Evolutionary conservation across 345 rosid genomes (phyloP), one percentile per base, ranked within the genome.

Genomic region (Lenwebbia sp.): DNA sequence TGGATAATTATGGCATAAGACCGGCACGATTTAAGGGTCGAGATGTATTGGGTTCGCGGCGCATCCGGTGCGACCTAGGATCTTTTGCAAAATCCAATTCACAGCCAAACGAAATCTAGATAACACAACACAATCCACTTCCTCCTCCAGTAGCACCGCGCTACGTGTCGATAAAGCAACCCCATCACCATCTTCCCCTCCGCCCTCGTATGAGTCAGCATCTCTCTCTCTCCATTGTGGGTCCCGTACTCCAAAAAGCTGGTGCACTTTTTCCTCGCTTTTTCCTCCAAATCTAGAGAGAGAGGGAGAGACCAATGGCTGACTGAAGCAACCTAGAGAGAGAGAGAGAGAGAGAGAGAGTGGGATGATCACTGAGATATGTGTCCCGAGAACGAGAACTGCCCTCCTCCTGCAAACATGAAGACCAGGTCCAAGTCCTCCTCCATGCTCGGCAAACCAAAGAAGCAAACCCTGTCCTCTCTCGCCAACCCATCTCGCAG

Each of bases 71-170:
- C 10, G 4, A 62, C 40, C 23, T 14, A 33, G 75, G 47, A 30
- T 12, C 23, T 17, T 17, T 21, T n/a, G 50, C 40, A 22, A 30
- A 53, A 78, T 83, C 87, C 60, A 60, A 88, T 86, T 41, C 78
- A 10, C 26, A 53, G 78, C 87, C 37, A 83, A 82, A 87, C 89
- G 92, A 91, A 93, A 93, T 92, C 95, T 85, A 86, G 94, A 92
- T 91, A 90, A 88, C 93, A 85, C 92, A 89, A 82, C 90, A 89
- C 89, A 89, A 94, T 93, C 95, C 89, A 54, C 82, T 14, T 21
- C 2, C 7, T 30, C 70, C 28, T 1, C 94, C 96, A 93, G 91
- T 90, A 87, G 6, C 2, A 5, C 6, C 5, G 2, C 13, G 57
- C 91, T 95, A 90, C 92, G 92, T 93, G 92, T 89, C 84, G 10